Evolutionary conservation across 345 rosid genomes (phyloP).

Genomic region (Corchorus olitorius): DNA sequence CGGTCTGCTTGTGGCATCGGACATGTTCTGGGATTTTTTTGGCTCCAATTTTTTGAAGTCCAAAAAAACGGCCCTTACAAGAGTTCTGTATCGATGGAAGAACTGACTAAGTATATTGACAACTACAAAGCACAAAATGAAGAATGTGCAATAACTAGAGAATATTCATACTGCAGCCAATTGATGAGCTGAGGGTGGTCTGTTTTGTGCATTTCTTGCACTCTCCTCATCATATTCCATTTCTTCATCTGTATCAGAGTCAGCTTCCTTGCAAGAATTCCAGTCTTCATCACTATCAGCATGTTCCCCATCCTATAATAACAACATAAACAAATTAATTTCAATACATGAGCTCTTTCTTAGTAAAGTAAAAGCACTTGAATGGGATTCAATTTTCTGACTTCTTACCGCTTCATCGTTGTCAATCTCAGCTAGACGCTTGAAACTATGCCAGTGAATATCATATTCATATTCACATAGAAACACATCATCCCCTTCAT

Average conservation of each 20-base stretch:
- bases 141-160: constrained; percentile 13
- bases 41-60: constrained; percentile 80
- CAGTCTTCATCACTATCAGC: constrained; percentile 79
- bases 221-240: constrained; percentile 55
- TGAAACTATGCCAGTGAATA: constrained; percentile 83
- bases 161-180: constrained; percentile 61
- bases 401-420: constrained; percentile 50
- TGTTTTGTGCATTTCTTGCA: constrained; percentile 36
- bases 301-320: constrained; percentile 51
- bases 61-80: constrained; percentile 71
- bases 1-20: constrained; percentile 82
- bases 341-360: constrained; percentile 10
- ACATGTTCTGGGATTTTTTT: constrained; percentile 90
- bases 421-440: constrained; percentile 76
- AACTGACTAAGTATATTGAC: constrained; percentile 2
- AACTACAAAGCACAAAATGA: constrained; percentile 22
- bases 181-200: constrained; percentile 37
- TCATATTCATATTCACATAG: constrained; percentile 94
- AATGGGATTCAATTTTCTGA: constrained; percentile 8
- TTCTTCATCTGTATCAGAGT: constrained; percentile 66
- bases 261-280: constrained; percentile 45
- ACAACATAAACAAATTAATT: constrained; percentile 15
- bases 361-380: not conserved
- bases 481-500: constrained; percentile 87
- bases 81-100: constrained; percentile 55